Base-by-base conservation (phyloP, 805 yeast genomes). In the Yamadazyma philogaea region DNA sequence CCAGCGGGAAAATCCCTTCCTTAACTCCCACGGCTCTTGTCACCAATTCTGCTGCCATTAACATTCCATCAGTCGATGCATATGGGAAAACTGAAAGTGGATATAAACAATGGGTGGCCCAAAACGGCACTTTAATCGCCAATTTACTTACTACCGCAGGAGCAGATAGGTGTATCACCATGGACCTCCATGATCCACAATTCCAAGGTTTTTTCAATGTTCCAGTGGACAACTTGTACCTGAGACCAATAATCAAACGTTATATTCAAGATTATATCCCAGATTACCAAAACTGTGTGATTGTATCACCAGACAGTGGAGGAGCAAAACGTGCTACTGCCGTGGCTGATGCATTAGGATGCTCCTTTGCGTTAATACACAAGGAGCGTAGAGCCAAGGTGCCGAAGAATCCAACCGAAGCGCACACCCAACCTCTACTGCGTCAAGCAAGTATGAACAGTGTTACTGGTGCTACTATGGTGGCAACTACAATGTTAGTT, bases 231-330 rank as follows among this genome's bases (percentile, higher is more conserved):
- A 93, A 93, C 60, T 63, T 93, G 50, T 88, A 87, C 61, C 87
- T 93, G 37, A 84, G 85, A 59, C 97, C 97, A 1, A 70, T 93
- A 44, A 69, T 91, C 43, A 90, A 87, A 60, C 85, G 87, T 51
- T 93, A 89, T 64, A 89, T 93, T 46, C 72, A 79, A 17, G 81
- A 83, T 45, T 72, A 74, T 48, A 81, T 93, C 43, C 91, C 95
- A n/a, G 65, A 86, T 48, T 87, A 81, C 59, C 78, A 78, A 51
- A 84, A 89, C 31, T 85, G 91, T 32, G 96, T 93, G 6, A 81
- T 93, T 53, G 97, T 93, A 26, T 88, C 96, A 1, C 99, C 99
- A 0, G 99, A 93, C 65, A 93, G 97, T 17, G 99, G 99, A 57
- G 99, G 99, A 48, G 99, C 99, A 38, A 93, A 93, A 63, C 72